phyloP scores from a whole-genome alignment of 2,329 filamentous ascomycete species.

The Aspergillus pseudonomiae region DNA sequence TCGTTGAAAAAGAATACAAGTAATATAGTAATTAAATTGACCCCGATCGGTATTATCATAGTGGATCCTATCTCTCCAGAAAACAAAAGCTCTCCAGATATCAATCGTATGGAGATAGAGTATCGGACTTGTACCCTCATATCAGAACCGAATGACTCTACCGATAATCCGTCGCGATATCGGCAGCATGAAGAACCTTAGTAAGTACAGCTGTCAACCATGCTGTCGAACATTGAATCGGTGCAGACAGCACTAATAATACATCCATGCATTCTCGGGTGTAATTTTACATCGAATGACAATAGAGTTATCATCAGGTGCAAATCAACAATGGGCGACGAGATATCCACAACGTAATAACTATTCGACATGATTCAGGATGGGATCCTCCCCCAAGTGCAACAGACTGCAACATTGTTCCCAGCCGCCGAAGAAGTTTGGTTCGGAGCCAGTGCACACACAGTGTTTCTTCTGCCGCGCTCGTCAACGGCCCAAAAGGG shows the following conservation, averaged over 20 bases:
- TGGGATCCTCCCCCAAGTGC: neutral
- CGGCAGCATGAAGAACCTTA: neutral
- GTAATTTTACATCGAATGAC: neutral
- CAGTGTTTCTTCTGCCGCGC: neutral
- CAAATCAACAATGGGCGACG: neutral
- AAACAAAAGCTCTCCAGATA: neutral
- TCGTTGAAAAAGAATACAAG: neutral
- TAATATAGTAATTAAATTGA: neutral
- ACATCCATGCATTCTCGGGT: neutral
- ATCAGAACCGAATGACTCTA: neutral
- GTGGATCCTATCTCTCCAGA: neutral
- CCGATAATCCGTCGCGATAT: neutral
- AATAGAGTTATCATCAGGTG: neutral
- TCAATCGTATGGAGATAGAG: neutral
- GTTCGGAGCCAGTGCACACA: neutral
- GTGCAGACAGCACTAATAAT: neutral
- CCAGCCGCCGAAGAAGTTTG: neutral
- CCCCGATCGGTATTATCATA: neutral
- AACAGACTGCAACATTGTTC: neutral
- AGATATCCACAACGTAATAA: neutral
- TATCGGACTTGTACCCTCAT: neutral
- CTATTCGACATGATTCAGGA: neutral
- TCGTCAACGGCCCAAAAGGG: neutral
- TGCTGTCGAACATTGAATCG: neutral
- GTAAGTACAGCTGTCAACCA: conserved; percentile 2